Base-by-base conservation (phyloP, 192 early-diverging fungal species). In the Linnemannia hyalina region DNA sequence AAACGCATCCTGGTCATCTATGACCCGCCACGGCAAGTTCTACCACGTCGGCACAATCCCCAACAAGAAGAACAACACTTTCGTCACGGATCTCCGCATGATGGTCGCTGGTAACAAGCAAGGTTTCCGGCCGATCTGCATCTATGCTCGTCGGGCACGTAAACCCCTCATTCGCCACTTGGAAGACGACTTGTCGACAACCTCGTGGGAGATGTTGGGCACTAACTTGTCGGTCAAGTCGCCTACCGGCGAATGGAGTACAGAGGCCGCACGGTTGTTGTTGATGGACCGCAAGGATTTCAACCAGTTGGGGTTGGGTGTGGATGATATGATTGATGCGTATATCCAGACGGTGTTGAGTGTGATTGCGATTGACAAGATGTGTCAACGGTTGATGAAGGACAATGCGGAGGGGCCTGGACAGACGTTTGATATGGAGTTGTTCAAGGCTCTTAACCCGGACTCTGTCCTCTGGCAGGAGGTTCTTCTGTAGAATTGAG, bases 211-310 rank as follows among this genome's bases (percentile, higher is more conserved):
- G 77, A 97, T 97, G 97, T 91, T 97, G 11, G 97, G 95, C 35
- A 97, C 96, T 4, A 97, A 97, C 75, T 89, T 97, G 38, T 94
- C 93, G 16, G 94, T 97, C 80, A 96, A 96, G 88, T 73, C 92
- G 36, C 92, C 94, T 15, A 90, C 92, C 36, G 95, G 94, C 55
- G 91, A 93, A 52, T 97, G 95, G 96, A 93, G 93, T 16, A 96
- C 96, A n/a, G 96, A 97, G 73, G 91, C 96, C 26, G 93, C 95
- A 80, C 90, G 96, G 22, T 81, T 97, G 57, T 80, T 97, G 69
- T 87, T 97, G n/a, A 96, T 97, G 96, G 96, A 97, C 83, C 93
- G 96, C 79, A 97, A 97, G 81, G 96, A 97, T 78, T 97, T 97
- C 68, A 97, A 97, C 85, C 93, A 95, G 85, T 90, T 97, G 49